Evolutionary conservation across 202 grass and related monocot genomes (phyloP).

Genomic region (Dendrocalamus latiflorus): DNA sequence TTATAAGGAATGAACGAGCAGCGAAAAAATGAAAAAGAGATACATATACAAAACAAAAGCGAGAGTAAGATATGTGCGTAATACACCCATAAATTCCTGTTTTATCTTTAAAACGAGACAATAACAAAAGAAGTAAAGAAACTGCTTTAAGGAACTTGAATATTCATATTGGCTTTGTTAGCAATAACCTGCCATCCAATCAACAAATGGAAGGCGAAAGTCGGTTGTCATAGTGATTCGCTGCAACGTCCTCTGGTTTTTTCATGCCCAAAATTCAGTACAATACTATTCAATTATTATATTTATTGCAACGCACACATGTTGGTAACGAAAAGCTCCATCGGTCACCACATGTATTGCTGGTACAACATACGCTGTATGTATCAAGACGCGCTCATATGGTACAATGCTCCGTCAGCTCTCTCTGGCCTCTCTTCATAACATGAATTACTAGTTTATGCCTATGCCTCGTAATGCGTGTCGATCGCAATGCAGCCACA

Average conservation of each 20-base stretch:
- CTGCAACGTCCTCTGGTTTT: neutral
- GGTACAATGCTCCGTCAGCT: neutral
- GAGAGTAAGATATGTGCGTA: too few relatives aligned
- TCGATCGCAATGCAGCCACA: neutral
- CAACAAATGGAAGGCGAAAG: too few relatives aligned
- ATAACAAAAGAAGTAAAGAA: too few relatives aligned
- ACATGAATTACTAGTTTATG: too few relatives aligned
- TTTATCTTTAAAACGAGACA: too few relatives aligned
- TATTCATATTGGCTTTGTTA: too few relatives aligned
- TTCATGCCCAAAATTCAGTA: neutral
- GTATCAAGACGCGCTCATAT: neutral
- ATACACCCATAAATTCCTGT: too few relatives aligned
- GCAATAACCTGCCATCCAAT: too few relatives aligned
- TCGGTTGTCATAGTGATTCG: neutral
- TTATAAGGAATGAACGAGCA: too few relatives aligned
- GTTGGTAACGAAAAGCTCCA: neutral
- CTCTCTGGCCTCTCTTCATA: neutral
- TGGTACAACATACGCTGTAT: neutral
- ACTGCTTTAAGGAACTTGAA: accelerated
- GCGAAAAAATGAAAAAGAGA: too few relatives aligned
- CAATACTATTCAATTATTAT: neutral
- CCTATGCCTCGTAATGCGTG: neutral
- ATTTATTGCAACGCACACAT: neutral
- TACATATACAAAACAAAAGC: too few relatives aligned
- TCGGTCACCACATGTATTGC: neutral